phyloP scores from a whole-genome alignment of 768 basidiomycete species.

The Brasilioporus rufonigricans region DNA sequence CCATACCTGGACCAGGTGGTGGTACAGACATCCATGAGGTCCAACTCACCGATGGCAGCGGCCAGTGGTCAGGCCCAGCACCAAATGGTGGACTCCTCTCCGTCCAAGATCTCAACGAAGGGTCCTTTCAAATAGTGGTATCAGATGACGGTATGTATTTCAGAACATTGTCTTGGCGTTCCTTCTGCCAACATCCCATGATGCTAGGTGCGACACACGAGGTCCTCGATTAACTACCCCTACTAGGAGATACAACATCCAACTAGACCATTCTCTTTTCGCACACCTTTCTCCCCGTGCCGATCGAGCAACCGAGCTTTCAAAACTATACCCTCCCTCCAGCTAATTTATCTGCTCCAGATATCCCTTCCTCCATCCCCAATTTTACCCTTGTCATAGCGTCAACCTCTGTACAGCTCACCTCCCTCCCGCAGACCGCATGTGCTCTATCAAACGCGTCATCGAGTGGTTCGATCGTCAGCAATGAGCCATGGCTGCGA shows the following conservation, averaged over 20 bases:
- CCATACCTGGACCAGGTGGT: constrained; percentile 35
- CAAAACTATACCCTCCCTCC: constrained; percentile 76
- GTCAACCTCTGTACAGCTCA: constrained; percentile 43
- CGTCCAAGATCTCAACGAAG: constrained; percentile 39
- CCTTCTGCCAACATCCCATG: background rate
- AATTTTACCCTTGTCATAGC: constrained; percentile 58
- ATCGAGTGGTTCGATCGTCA: constrained; percentile 39
- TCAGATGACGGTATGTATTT: constrained; percentile 40
- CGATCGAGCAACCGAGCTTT: constrained; percentile 43
- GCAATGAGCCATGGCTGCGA: constrained; percentile 54
- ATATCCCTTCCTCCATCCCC: constrained; percentile 39
- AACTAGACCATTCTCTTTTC: constrained; percentile 76
- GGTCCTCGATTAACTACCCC: constrained; percentile 41
- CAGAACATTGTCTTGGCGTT: constrained; percentile 1
- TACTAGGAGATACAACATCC: constrained; percentile 72
- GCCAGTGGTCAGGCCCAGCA: constrained; percentile 49
- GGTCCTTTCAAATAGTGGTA: constrained; percentile 57
- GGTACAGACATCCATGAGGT: constrained; percentile 49
- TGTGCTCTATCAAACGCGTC: constrained; percentile 51
- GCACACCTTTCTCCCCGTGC: constrained; percentile 42
- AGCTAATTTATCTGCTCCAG: constrained; percentile 48
- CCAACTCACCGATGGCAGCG: constrained; percentile 44
- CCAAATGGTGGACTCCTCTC: constrained; percentile 50
- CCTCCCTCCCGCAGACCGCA: constrained; percentile 50
- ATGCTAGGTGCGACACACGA: constrained; percentile 49